phyloP scores from a whole-genome alignment of 164 flowering plant genomes.

The Stephania japonica region DNA sequence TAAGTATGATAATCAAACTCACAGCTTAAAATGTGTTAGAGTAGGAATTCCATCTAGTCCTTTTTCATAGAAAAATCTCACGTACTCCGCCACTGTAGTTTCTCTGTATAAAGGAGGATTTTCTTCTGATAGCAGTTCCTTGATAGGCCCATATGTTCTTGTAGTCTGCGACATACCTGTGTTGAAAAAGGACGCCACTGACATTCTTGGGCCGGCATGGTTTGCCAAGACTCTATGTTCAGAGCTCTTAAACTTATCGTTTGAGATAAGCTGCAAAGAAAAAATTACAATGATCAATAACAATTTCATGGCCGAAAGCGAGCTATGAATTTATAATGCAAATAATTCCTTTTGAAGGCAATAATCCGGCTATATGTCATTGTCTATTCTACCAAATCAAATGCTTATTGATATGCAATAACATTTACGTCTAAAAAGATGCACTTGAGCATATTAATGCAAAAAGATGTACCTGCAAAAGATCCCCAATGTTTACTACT shows the following conservation, averaged over 20 bases:
- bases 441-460: too few species aligned
- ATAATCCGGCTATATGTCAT: too few species aligned
- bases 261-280: slow-evolving; percentile 16
- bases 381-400: too few species aligned
- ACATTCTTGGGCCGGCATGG: slow-evolving; percentile 27
- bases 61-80: slow-evolving; percentile 7
- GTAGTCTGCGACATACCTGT: neutral
- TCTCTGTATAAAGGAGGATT: slow-evolving; percentile 34
- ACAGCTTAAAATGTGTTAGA: slow-evolving; percentile 17
- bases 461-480: slow-evolving; percentile 16
- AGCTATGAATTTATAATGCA: neutral
- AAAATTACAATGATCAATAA: neutral
- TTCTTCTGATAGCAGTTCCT: slow-evolving; percentile 33
- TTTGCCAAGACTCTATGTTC: slow-evolving; percentile 35
- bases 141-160: slow-evolving; percentile 34
- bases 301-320: neutral
- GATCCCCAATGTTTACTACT: slow-evolving; percentile 23
- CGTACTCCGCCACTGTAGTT: slow-evolving; percentile 19
- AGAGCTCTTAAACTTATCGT: slow-evolving; percentile 35
- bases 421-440: too few species aligned
- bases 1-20: neutral
- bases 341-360: too few species aligned
- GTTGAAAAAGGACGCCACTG: slow-evolving; percentile 34
- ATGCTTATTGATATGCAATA: too few species aligned
- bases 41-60: slow-evolving; percentile 23